Evolutionary conservation across 2,329 filamentous ascomycete genomes (phyloP), one percentile per base, ranked within the genome.

Genomic region (Penicillium digitatum): DNA sequence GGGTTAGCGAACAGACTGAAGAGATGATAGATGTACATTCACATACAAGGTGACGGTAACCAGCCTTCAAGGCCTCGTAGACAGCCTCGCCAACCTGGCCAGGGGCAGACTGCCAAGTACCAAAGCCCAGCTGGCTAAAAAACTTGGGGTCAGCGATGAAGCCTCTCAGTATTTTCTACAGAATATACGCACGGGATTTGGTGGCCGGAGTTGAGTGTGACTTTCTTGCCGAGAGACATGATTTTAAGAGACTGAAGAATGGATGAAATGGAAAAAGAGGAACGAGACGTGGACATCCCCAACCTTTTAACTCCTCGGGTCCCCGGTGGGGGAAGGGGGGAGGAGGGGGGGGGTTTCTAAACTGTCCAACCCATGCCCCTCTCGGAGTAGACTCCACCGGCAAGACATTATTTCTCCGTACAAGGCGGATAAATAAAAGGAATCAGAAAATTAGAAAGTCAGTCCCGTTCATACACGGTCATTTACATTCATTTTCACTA

Each of bases 161-260:
- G 37, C 22, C 22, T 42, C 14, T 27, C 20, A 11, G 4, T 45
- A 10, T 11, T 11, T 24, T 20, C 16, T 2, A 18, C 18, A 22
- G 34, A 35, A 37, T 37, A 24, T 39, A 67, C 72, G 48, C 67
- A 74, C 72, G 72, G 72, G 62, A 74, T 72, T 61, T 70, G 54
- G 54, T 66, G 61, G 54, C 72, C 72, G 49, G 71, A 67, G 69
- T 70, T 74, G 50, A 74, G 69, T 50, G 66, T 69, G 48, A 69
- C 68, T 55, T 70, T 74, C 62, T 71, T 74, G 46, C 71, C 71
- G 60, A 74, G 70, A 69, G 72, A 74, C 72, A 74, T 74, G 45
- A 45, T 66, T 10, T 20, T 20, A 3, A 46, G n/a, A 26, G 47
- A 29, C 38, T 39, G 32, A 42, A 26, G 31, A 24, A 46, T 47